These are phyloP conservation scores for Leucaena leucocephala DNA, from an alignment of 306 rosid genomes.

Conservation along the genomic window DNA sequence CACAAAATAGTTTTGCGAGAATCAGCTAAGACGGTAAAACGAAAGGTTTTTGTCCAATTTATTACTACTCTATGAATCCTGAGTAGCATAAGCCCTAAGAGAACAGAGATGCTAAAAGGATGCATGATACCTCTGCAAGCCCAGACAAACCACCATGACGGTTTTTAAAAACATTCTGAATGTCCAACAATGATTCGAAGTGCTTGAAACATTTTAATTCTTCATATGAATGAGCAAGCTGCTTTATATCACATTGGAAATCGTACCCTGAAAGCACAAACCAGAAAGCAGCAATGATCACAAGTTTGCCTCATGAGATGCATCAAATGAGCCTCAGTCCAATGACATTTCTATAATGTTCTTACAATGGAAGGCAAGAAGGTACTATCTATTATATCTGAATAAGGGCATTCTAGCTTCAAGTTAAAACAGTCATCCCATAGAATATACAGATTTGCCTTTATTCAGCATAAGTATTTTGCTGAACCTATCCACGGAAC, in stretches of 20 bases:
- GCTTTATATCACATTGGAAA: constrained; percentile 85
- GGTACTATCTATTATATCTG: constrained; percentile 7
- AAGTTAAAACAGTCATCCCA: constrained; percentile 31
- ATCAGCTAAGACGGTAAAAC: constrained; percentile 27
- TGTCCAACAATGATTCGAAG: constrained; percentile 80
- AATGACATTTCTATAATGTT: background rate
- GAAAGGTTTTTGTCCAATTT: constrained; percentile 9
- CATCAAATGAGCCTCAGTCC: constrained; percentile 11
- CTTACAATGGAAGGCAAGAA: background rate
- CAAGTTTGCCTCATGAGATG: constrained; percentile 22
- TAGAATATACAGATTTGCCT: constrained; percentile 11
- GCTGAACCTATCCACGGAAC: constrained; percentile 15
- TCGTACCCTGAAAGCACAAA: constrained; percentile 73
- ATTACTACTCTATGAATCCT: background rate
- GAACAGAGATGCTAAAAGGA: background rate
- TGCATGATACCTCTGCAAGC: constrained; percentile 69
- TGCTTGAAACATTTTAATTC: constrained; percentile 80
- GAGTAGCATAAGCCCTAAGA: background rate
- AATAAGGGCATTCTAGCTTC: constrained; percentile 9
- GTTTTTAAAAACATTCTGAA: constrained; percentile 79
- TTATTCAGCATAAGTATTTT: constrained; percentile 13
- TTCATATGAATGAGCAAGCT: constrained; percentile 76
- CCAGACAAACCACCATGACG: constrained; percentile 83
- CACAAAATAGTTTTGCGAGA: constrained; percentile 33
- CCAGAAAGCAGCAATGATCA: constrained; percentile 38